A percentile compares a stretch with the other conserved stretches of the same genome.
phyloP scores from a whole-genome alignment of 2,329 filamentous ascomycete species.

The Penicillium sp. region DNA sequence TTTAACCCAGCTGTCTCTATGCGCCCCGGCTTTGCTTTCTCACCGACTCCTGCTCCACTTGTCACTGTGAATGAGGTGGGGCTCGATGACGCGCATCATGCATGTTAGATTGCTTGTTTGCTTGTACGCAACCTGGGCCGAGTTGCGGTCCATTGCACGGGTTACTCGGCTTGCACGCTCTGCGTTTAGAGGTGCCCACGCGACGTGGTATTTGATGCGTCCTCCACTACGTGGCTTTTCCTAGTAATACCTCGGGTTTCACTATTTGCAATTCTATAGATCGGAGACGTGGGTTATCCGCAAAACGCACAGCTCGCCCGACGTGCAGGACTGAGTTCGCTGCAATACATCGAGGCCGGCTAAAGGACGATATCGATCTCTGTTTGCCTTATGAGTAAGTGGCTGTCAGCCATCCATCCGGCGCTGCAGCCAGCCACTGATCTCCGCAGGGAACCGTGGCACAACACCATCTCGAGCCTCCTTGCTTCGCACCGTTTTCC shows the following conservation, averaged over 20 bases:
- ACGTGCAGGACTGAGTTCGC: not conserved
- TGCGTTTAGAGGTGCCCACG: not conserved
- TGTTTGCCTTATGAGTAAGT: not conserved
- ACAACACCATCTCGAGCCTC: slow-evolving; percentile 3
- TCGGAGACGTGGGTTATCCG: not conserved
- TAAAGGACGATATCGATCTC: not conserved
- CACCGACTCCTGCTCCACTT: not conserved
- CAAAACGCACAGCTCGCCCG: no score
- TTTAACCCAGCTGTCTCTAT: not conserved
- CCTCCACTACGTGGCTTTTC: not conserved
- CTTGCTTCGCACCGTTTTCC: slow-evolving; percentile 9
- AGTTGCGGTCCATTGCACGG: not conserved
- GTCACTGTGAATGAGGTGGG: not conserved
- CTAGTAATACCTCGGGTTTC: not conserved
- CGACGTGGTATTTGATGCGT: not conserved
- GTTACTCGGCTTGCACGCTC: slow-evolving; percentile 12
- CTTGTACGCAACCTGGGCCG: slow-evolving; percentile 5
- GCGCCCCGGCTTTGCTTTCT: not conserved
- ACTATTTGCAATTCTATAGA: not conserved
- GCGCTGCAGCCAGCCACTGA: slow-evolving; percentile 1
- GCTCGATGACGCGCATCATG: slow-evolving; percentile 18
- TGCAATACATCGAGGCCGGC: slow-evolving; percentile 4
- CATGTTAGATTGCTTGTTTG: slow-evolving; percentile 20
- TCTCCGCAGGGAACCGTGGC: slow-evolving; percentile 2
- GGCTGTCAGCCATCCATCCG: not conserved